These are phyloP conservation scores for Colletotrichum sp. DNA, from an alignment of 2,329 filamentous ascomycete genomes.

Conservation along the genomic window DNA sequence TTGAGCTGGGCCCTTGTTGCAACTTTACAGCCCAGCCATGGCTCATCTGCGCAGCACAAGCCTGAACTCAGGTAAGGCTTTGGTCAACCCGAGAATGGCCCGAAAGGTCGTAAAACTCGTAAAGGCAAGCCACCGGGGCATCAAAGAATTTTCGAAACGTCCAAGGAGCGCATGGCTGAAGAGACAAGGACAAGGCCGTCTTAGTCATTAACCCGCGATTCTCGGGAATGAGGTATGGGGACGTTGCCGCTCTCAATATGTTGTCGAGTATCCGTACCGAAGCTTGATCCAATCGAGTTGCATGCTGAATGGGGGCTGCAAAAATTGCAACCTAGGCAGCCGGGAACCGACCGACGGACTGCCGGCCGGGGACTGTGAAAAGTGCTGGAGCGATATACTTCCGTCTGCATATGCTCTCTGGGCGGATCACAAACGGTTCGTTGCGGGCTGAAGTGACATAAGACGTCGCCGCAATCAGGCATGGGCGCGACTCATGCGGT, in stretches of 20 bases:
- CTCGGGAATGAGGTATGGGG: not conserved
- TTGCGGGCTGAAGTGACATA: constrained; percentile 16
- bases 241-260: not conserved
- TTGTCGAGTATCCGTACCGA: not conserved
- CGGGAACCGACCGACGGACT: not conserved
- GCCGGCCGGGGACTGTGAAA: not conserved
- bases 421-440: not conserved
- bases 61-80: not conserved
- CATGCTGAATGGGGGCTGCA: not conserved
- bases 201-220: constrained; percentile 1
- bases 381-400: not conserved
- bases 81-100: not conserved
- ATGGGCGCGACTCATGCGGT: constrained; percentile 9
- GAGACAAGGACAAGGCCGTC: not conserved
- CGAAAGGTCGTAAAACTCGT: not conserved
- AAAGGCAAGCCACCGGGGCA: not conserved
- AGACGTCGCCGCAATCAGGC: not conserved
- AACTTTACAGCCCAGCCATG: not conserved
- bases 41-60: not conserved
- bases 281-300: not conserved
- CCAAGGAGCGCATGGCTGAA: not conserved
- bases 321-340: not conserved
- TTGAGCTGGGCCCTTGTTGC: not conserved
- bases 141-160: not conserved
- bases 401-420: not conserved